Base-by-base conservation (phyloP, 768 basidiomycete species). In the Boletus fagicola region DNA sequence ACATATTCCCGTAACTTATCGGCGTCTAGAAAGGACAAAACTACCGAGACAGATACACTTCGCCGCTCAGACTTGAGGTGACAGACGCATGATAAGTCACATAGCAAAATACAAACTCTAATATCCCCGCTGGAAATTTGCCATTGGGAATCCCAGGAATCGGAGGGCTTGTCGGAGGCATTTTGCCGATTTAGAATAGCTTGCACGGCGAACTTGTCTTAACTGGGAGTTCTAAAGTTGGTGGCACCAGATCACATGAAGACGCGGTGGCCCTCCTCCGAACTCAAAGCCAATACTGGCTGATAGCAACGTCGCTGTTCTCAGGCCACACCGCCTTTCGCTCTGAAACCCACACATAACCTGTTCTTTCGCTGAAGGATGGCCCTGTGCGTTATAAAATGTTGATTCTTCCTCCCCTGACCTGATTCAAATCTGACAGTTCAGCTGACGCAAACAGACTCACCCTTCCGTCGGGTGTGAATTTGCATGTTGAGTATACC, bases 1-100 rank as follows among this genome's bases (percentile, higher is more conserved):
- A 16, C 26, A 36, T 31, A 20, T 24, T 54, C 40, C 48, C 36
- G 38, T 59, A 36, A 53, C 20, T n/a, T n/a, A 12, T 42, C 8
- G n/a, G 42, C 39, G 22, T 40, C 51, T 26, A 18, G 39, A 57
- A 45, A 12, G 18, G 10, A 12, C 22, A 57, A 50, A 47, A 12
- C 36, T 4, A 52, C 54, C 52, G 26, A 56, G 40, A 30, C 38
- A 30, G 48, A 16, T n/a, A 13, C 30, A 36, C 54, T 53, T 53
- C 56, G 53, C 61, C 57, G 40, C 39, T 40, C 53, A n/a, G n/a
- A 52, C 42, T 28, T 49, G 51, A 56, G 36, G 43, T 20, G 49
- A 43, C 24, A 45, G 22, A 28, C 60, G 57, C 49, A 54, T 52
- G 62, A 57, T 36, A 49, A 31, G 44, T 22, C 18, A 39, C 12